Evolutionary conservation across 352 stramenopile species (phyloP), one percentile per base, ranked within the genome.

Genomic region (Pythium phragmitis): DNA sequence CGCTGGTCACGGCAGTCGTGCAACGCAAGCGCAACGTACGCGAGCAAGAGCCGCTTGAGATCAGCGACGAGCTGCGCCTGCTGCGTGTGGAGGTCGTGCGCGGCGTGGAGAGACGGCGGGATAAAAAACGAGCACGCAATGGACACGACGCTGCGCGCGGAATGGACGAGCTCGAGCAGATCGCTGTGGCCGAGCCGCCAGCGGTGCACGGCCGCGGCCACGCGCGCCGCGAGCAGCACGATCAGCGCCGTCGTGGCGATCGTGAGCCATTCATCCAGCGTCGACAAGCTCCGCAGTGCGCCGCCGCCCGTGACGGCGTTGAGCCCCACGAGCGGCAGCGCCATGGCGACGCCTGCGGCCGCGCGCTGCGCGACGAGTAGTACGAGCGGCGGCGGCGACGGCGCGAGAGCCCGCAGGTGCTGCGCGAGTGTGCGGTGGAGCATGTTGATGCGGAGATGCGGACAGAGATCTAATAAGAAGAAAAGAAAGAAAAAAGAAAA

Each of bases 41-140:
- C 62, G 41, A 89, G 48, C 55, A 82, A 68, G 45, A 83, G 79
- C n/a, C 80, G 76, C 67, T 85, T 84, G 16, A 89, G 65, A 60
- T 87, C 76, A 21, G 69, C 67, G 49, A 89, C 70, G 42, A 86
- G 79, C 53, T 82, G 69, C n/a, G 68, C 75, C 57, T 85, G 79
- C 68, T 13, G 60, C 52, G 60, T 46, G 17, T 46, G 39, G 13
- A 46, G 16, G 13, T 16, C 57, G 56, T 39, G 79, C 70, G 28
- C 67, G 57, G 34, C 7, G 7, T 39, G 34, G 11, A 14, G 34
- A 9, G 34, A 39, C 34, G n/a, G 4, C 28, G 46, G 17, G 2
- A 13, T 21, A 28, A 68, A 34, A 16, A 52, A 58, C 36, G 56
- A 41, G 28, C 37, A 60, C 23, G 72, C 68, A 4, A 71, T 73